phyloP scores from a whole-genome alignment of 1,284 basidiomycete species.

The Pseudozyma hubeiensis region DNA sequence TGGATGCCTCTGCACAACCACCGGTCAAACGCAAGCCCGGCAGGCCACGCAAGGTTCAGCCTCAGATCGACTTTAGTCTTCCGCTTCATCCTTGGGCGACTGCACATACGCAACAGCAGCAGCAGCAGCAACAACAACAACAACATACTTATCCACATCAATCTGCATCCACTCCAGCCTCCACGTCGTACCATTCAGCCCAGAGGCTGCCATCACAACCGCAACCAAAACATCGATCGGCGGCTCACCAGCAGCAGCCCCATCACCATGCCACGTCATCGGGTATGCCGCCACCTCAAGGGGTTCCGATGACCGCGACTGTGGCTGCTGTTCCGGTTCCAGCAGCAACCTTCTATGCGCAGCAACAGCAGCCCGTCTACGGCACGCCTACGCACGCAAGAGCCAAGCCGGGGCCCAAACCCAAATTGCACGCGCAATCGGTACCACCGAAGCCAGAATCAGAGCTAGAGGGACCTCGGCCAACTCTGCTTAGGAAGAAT shows the following conservation, averaged over 20 bases:
- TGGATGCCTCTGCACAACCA: constrained; percentile 5
- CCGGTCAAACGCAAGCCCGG: constrained; percentile 9
- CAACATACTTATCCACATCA: too few relatives aligned
- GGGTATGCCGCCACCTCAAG: constrained; percentile 1
- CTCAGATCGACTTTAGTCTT: constrained; percentile 17
- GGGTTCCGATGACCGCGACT: background rate
- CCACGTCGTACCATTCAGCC: background rate
- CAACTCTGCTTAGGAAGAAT: constrained; percentile 11
- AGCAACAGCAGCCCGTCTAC: constrained; percentile 4
- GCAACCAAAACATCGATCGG: background rate
- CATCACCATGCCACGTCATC: background rate
- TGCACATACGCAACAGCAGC: background rate
- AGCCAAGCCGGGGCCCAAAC: background rate
- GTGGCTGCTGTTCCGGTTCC: constrained; percentile 7
- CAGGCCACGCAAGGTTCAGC: constrained; percentile 15
- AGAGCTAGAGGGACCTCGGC: background rate
- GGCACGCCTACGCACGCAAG: background rate
- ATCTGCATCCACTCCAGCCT: background rate
- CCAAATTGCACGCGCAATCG: background rate
- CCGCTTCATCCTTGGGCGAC: constrained; percentile 38
- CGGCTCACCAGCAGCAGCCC: background rate
- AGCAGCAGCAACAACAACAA: background rate
- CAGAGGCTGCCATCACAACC: constrained; percentile 1
- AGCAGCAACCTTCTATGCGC: constrained; percentile 16
- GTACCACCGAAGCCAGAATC: background rate